Conservation (phyloP, 2,329 filamentous ascomycete species). For the Boeremia exigua region DNA sequence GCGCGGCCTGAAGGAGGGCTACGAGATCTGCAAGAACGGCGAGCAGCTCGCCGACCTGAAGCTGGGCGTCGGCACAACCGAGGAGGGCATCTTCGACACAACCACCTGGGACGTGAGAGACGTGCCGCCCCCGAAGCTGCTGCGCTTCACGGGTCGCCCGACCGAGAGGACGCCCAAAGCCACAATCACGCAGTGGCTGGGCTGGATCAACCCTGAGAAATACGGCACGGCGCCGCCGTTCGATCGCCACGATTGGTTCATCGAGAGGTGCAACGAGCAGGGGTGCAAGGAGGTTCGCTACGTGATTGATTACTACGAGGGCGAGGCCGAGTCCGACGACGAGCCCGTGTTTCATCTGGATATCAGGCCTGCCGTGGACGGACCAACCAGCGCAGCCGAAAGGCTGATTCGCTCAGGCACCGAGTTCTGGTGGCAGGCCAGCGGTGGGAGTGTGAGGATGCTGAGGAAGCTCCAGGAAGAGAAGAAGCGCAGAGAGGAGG, state of each 20-base stretch:
- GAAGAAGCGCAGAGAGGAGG: constrained; percentile 39
- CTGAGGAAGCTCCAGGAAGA: constrained; percentile 43
- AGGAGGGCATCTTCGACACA: constrained; percentile 42
- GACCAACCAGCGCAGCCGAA: constrained; percentile 80
- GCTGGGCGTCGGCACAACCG: constrained; percentile 40
- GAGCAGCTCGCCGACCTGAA: constrained; percentile 70
- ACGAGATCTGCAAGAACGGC: constrained; percentile 75
- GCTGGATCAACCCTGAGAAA: constrained; percentile 76
- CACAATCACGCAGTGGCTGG: constrained; percentile 79
- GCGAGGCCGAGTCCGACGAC: constrained; percentile 78
- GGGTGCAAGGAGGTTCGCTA: constrained; percentile 82
- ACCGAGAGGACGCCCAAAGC: constrained; percentile 92
- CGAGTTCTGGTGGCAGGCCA: constrained; percentile 92
- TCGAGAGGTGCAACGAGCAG: constrained; percentile 73
- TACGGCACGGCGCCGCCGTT: constrained; percentile 87
- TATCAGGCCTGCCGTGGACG: constrained; percentile 85
- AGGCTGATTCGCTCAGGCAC: constrained; percentile 86
- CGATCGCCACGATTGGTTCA: constrained; percentile 97
- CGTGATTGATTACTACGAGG: constrained; percentile 96
- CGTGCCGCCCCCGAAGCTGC: constrained; percentile 69
- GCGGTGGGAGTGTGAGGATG: constrained; percentile 70
- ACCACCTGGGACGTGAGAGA: constrained; percentile 45
- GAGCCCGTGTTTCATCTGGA: constrained; percentile 97
- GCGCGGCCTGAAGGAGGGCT: constrained; percentile 73
- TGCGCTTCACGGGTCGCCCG: constrained; percentile 88